Conservation (phyloP, 805 yeast genomes). For the Candida orba region DNA sequence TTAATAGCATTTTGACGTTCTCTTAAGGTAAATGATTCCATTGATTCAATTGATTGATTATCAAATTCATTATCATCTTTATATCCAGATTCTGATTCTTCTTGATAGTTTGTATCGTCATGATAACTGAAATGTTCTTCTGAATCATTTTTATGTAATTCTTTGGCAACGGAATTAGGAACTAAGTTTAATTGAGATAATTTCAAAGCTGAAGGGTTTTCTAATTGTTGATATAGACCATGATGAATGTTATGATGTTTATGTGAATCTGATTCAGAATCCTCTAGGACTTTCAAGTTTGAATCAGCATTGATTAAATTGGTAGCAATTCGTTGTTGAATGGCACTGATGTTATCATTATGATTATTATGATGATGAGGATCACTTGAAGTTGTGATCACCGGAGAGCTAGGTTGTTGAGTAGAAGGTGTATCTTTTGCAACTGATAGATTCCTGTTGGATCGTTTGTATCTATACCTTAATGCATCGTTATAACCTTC, state of each 20-base stretch:
- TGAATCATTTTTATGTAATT: neutral
- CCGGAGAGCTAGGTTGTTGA: neutral
- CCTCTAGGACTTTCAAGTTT: slow-evolving; percentile 18
- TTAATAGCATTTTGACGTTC: slow-evolving; percentile 96
- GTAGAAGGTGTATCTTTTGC: slow-evolving; percentile 4
- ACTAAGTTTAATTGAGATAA: neutral
- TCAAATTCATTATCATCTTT: slow-evolving; percentile 22
- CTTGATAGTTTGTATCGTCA: slow-evolving; percentile 1
- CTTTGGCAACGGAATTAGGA: neutral
- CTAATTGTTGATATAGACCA: slow-evolving; percentile 6
- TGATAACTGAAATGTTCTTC: neutral
- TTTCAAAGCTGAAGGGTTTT: neutral
- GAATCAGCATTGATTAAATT: slow-evolving; percentile 22
- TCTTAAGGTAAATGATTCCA: slow-evolving; percentile 80
- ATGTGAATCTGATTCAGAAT: slow-evolving; percentile 18
- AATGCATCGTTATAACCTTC: slow-evolving; percentile 74
- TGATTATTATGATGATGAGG: no score
- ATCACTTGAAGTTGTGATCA: neutral
- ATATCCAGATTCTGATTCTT: slow-evolving; percentile 12
- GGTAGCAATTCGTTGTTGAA: slow-evolving; percentile 12
- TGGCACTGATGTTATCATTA: neutral
- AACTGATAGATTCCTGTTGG: slow-evolving; percentile 11
- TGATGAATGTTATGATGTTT: slow-evolving; percentile 11
- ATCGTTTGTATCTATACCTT: slow-evolving; percentile 35
- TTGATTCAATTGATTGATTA: slow-evolving; percentile 40